Evolutionary conservation across 306 rosid species (phyloP).

Genomic region (Cucurbita ficifolia): DNA sequence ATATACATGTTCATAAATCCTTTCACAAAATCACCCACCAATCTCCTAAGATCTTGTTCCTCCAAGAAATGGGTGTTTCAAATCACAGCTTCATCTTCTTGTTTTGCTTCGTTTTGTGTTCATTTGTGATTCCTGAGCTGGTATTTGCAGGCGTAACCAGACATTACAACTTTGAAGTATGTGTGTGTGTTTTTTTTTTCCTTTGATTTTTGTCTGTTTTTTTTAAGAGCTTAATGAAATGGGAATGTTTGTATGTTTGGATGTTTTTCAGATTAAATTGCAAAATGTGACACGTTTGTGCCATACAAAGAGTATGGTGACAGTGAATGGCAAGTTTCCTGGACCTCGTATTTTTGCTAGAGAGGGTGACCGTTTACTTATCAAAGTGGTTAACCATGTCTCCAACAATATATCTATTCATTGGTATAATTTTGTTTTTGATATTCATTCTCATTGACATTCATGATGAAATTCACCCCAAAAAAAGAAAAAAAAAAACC

Average conservation of each 20-base stretch:
- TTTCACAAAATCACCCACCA: background rate
- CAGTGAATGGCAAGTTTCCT: background rate
- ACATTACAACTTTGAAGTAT: background rate
- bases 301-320: background rate
- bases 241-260: background rate
- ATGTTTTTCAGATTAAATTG: background rate
- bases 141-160: background rate
- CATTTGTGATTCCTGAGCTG: background rate
- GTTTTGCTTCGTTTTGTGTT: background rate
- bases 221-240: background rate
- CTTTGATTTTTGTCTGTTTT: background rate
- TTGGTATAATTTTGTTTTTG: background rate
- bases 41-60: background rate
- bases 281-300: conserved; percentile 3
- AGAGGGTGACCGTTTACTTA: background rate
- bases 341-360: conserved; percentile 1
- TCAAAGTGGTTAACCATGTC: background rate
- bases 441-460: background rate
- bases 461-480: background rate
- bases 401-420: background rate
- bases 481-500: too few relatives aligned
- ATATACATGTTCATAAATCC: background rate
- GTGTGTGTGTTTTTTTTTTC: background rate
- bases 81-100: background rate
- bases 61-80: background rate